These are phyloP conservation scores for Collybiopsis confluens DNA, from an alignment of 768 basidiomycete genomes.

Conservation along the genomic window DNA sequence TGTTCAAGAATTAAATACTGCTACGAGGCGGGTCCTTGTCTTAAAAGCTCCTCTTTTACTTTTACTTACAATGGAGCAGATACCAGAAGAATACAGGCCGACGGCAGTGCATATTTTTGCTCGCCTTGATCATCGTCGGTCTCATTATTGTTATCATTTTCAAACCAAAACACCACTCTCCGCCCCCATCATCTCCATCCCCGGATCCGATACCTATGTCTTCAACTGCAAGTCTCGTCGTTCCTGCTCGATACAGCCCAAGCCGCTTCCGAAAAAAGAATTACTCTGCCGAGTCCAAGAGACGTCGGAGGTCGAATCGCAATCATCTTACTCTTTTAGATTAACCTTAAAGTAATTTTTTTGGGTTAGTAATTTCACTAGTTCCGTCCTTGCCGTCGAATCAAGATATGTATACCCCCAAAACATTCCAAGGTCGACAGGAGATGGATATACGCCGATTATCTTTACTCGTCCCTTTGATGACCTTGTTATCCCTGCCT, in stretches of 20 bases:
- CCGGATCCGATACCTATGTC: background rate
- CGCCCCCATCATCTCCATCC: constrained; percentile 24
- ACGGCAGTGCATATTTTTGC: constrained; percentile 88
- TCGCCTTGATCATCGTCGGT: constrained; percentile 85
- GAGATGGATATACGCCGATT: too few relatives aligned
- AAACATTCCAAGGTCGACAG: too few relatives aligned
- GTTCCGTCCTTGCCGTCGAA: too few relatives aligned
- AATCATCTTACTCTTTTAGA: background rate
- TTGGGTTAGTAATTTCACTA: background rate
- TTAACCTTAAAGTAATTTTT: background rate
- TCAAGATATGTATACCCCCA: too few relatives aligned
- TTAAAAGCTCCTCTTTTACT: constrained; percentile 1
- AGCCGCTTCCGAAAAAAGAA: background rate
- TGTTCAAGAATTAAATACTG: constrained; percentile 77
- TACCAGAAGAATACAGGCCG: constrained; percentile 94
- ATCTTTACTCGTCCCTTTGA: too few relatives aligned
- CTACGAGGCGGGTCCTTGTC: constrained; percentile 59
- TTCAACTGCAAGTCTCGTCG: constrained; percentile 18
- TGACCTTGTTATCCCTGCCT: too few relatives aligned
- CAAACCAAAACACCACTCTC: constrained; percentile 69
- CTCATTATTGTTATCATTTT: constrained; percentile 86
- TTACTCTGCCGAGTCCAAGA: background rate
- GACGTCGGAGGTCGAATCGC: background rate
- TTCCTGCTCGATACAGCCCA: background rate
- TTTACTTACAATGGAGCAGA: constrained; percentile 31